Base-by-base conservation (phyloP, 805 yeast genomes). In the Yarrowia deformans region DNA sequence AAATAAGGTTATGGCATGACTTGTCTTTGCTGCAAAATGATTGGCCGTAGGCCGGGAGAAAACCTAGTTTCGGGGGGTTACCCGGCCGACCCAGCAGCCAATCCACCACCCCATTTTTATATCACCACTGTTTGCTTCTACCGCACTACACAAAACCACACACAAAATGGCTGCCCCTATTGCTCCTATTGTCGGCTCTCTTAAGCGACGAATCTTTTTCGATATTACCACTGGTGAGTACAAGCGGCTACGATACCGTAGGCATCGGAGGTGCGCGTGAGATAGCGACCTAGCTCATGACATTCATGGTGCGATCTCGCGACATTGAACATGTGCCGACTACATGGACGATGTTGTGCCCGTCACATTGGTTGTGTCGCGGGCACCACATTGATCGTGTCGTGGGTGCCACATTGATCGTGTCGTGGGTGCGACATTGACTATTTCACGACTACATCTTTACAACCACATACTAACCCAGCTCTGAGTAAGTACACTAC, bases 131-230 rank as follows among this genome's bases (percentile, higher is more conserved):
- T 43, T 23, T 39, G n/a, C 52, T 52, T 42, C 34, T 19, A 29
- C 29, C 58, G 52, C 43, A 29, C n/a, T 12, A 34, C 54, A 32
- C 54, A 49, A 29, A 16, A 29, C 32, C n/a, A 34, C 6, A 43
- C 46, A 58, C 50, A 70, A 56, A 71, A 78, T 70, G 69, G 90
- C 91, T 77, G 90, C 94, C 78, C 95, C 96, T 76, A 90, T 91
- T 77, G 90, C 94, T 77, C 95, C 96, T 76, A 91, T 93, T 77
- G 86, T 88, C 68, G 97, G 97, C 74, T 82, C 89, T 72, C 85
- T 93, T 74, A 91, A 87, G 82, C 90, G 87, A 84, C 90, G 88
- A 82, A 86, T 91, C 80, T 84, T 88, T 78, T 86, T 90, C 74
- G 97, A 93, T 77, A 87, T 93, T 79, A 72, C 87, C 74, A 80